Base-by-base conservation (phyloP, 2,329 filamentous ascomycete species). In the Neonectria neomacrospora region DNA sequence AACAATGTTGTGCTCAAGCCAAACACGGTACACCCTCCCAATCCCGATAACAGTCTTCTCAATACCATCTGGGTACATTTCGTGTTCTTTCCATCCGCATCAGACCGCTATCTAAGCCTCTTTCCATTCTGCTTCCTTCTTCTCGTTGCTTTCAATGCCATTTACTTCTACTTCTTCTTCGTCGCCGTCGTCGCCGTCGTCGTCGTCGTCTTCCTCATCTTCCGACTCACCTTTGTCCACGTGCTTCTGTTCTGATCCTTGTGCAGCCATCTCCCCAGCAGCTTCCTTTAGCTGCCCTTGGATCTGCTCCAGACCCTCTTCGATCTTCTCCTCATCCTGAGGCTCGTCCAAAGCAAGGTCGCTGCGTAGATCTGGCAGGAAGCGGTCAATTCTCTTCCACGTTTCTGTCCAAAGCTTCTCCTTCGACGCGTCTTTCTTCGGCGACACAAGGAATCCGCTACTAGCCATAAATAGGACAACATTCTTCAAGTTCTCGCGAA, bases 401-500 rank as follows among this genome's bases (percentile, higher is more conserved):
- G 84, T 90, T 76, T 90, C 88, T 14, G 78, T 81, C 87, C 83
- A 90, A 18, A 89, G 80, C 72, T 82, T 83, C 75, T 84, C 84
- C 71, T 86, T 85, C 5, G 80, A 81, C 1, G 82, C 74, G 66
- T 90, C 85, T 70, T 85, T 79, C 67, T 79, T 83, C 12, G 92
- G 92, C 1, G 92, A 86, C 0, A 93, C 89, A 5, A 99, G 86
- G 72, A 92, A 94, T 37, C 92, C 94, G 54, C 91, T 94, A 76
- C 90, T 96, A 6, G 92, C 90, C 94, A 99, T 97, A 73, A 99
- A 96, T 10, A 99, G 85, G 23, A 98, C 83, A 55, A 98, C 94
- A 69, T 99, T 99, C 80, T 99, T 99, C 61, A 99, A 82, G 68
- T 93, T 96, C 79, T 99, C 96, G 1, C 93, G 92, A 2, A 98